Base-by-base conservation (phyloP, 108 stramenopile genomes). In the Nitzschia sp. region DNA sequence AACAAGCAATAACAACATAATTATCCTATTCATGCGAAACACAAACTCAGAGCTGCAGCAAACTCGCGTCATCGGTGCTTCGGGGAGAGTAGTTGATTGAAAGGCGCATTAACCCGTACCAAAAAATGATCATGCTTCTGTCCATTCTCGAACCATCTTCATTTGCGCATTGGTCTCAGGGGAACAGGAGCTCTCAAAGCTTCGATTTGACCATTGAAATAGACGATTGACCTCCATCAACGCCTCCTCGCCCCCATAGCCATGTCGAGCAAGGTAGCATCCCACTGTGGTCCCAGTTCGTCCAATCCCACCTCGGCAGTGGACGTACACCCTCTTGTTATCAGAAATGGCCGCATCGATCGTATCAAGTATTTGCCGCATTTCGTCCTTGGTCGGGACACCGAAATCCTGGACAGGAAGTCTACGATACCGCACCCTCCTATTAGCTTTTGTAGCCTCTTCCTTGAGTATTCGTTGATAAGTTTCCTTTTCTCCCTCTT, bases 301-400 rank as follows among this genome's bases (percentile, higher is more conserved):
- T 19, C 71, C 71, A 42, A 72, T 72, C 2, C 71, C 71, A 25
- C 71, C 71, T 18, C 71, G 61, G 54, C 71, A 72, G 54, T 72
- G 71, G 3, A 72, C 71, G 48, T 72, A 72, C 15, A 64, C 63
- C 18, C 2, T 51, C 8, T 28, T 17, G 11, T 57, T 57, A 2
- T 30, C 15, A 27, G n/a, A 21, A 6, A 62, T 64, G 23, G 9
- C 26, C 3, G 57, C 3, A 66, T 72, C 63, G n/a, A 72, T 34
- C 6, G 25, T 27, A 30, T 64, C 49, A 47, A 72, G 54, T 29
- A 72, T 29, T 17, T 54, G 4, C 63, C 13, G 48, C 71, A 72
- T 72, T 19, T 25, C 17, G 1, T 72, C 27, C 9, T 17, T 17
- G 25, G 54, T 35, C 6, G 71, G 71, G 42, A 72, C 30, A 23